Evolutionary conservation across 1,284 basidiomycete species (phyloP).

Genomic region (Cryptococcus sp.): DNA sequence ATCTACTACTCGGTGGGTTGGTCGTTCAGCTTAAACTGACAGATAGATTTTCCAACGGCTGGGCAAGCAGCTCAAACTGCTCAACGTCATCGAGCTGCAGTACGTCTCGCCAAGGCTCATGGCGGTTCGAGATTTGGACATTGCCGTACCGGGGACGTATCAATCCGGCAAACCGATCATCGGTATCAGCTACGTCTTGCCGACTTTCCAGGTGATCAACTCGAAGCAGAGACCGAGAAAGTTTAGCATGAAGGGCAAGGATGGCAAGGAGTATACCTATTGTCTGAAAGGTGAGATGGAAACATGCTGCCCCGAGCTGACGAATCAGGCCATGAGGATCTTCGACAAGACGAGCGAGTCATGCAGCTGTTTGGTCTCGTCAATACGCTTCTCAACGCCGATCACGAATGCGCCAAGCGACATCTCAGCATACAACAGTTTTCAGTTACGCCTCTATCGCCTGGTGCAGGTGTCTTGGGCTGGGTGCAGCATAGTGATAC

Average conservation of each 20-base stretch:
- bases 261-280: constrained; percentile 92
- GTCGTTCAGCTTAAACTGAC: neutral
- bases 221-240: constrained; percentile 98
- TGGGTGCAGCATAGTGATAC: constrained; percentile 98
- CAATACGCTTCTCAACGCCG: constrained; percentile 88
- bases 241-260: constrained; percentile 80
- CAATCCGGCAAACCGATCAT: constrained; percentile 82
- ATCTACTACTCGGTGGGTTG: constrained; percentile 74
- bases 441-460: constrained; percentile 91
- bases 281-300: constrained; percentile 70
- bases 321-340: constrained; percentile 82
- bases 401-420: constrained; percentile 93
- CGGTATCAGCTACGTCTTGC: constrained; percentile 74
- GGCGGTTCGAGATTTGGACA: constrained; percentile 80
- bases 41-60: constrained; percentile 94
- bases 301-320: neutral
- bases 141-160: constrained; percentile 96
- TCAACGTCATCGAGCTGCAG: constrained; percentile 91
- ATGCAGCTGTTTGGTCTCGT: constrained; percentile 99
- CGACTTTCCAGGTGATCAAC: constrained; percentile 85
- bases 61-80: constrained; percentile 84
- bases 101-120: constrained; percentile 93
- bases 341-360: constrained; percentile 97
- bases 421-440: constrained; percentile 91
- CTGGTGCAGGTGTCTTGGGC: constrained; percentile 89